Base-by-base conservation (phyloP, 345 rosid genomes). In the Rhizophora mangle region DNA sequence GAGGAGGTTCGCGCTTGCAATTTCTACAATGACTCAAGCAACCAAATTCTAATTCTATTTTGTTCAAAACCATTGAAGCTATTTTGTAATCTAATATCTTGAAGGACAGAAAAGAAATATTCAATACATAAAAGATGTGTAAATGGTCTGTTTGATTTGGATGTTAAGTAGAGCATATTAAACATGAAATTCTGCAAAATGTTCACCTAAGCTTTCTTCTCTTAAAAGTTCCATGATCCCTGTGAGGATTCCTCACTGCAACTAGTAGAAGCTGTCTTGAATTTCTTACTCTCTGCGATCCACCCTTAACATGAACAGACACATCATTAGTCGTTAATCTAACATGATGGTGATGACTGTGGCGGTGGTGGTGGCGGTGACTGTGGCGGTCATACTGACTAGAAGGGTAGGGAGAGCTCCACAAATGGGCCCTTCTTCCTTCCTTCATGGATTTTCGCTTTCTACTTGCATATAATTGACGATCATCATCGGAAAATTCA, bases 231-330 rank as follows among this genome's bases (percentile, higher is more conserved):
- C 55, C 64, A 13, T 36, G 64, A 55, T 75, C 53, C 46, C 73
- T 68, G 26, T 34, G 52, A 31, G n/a, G 78, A 32, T 66, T 26
- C 51, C 63, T 76, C 6, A 13, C 51, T 65, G 56, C 67, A 0
- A 64, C 51, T n/a, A 58, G 22, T 60, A 63, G 81, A 68, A 74
- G 74, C 67, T 37, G 78, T 51, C 82, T 72, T 21, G 66, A 80
- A 66, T 67, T 81, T 74, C 67, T 80, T 21, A 60, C 26, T 74
- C 85, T 84, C 57, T 70, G 71, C 2, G 87, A 78, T 60, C 83
- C 79, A 60, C 85, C 77, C 59, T 73, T 75, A 6, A 76, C 76
- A 63, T 64, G 84, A 27, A 81, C 46, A 29, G 85, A 79, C 60
- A 72, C 68, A 69, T 74, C 72, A 36, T 82, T 82, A 15, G 60